A percentile compares a stretch with the other conserved stretches of the same genome.
These are phyloP conservation scores for Cinchona pubescens DNA, from an alignment of 257 asterid genomes.

Conservation along the genomic window DNA sequence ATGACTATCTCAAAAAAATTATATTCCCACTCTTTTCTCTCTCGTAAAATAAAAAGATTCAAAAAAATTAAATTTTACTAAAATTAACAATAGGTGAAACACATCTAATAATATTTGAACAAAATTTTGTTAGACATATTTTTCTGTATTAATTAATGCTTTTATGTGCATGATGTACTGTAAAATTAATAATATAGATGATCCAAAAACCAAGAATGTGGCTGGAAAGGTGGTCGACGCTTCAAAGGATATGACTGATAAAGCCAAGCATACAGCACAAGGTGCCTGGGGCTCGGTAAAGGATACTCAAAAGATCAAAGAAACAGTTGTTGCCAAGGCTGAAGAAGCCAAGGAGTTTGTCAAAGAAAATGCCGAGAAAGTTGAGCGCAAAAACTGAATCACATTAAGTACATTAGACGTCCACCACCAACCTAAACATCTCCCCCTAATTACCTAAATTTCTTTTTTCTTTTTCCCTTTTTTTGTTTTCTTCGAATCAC, in stretches of 20 bases:
- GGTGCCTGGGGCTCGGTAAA: slow-evolving; percentile 58
- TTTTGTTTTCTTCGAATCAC: too few relatives aligned
- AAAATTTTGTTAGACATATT: too few relatives aligned
- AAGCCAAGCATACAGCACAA: slow-evolving; percentile 57
- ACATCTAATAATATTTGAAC: too few relatives aligned
- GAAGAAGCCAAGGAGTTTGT: slow-evolving; percentile 49
- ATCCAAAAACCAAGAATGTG: slow-evolving; percentile 37
- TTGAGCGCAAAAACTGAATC: slow-evolving; percentile 37
- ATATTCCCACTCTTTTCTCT: too few relatives aligned
- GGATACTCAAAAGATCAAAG: slow-evolving; percentile 58
- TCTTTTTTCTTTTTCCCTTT: background rate
- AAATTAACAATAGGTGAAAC: too few relatives aligned
- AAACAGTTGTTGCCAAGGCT: slow-evolving; percentile 46
- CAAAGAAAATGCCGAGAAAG: slow-evolving; percentile 33
- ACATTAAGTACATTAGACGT: too few relatives aligned
- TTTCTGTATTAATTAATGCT: too few relatives aligned
- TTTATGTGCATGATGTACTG: background rate
- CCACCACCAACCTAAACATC: background rate
- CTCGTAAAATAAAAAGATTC: too few relatives aligned
- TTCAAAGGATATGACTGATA: slow-evolving; percentile 53
- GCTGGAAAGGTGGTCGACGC: slow-evolving; percentile 51
- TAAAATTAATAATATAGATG: slow-evolving; percentile 35
- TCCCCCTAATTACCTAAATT: background rate
- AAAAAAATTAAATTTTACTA: too few relatives aligned
- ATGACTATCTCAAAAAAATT: too few relatives aligned